Evolutionary conservation across 176 grass and related monocot species (phyloP), one percentile per base, ranked within the genome.

Genomic region (Phoenix roebelenii): DNA sequence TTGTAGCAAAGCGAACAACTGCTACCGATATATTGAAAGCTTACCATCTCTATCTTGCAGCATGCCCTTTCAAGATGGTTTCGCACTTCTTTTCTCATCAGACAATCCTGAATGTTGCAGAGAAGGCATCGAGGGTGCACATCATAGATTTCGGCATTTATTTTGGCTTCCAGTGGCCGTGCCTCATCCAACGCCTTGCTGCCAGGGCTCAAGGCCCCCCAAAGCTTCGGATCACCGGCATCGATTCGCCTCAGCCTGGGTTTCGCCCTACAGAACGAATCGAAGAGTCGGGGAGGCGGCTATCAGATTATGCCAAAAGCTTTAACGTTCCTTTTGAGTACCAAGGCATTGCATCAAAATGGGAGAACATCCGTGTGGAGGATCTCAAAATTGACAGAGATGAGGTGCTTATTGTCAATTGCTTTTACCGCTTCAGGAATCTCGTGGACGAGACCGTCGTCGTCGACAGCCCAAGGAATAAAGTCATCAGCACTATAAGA

Each of bases 111-210:
- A 78, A 83, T 71, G 67, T 85, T 64, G 85, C 72, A 7, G 82
- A 90, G 60, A 87, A 85, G 83, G 92, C 92, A 52, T 69, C 74
- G 7, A 86, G 61, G 69, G 80, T 96, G 66, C 92, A 96, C 79
- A 96, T 96, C 9, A 96, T 96, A 26, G 91, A 96, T 52, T 96
- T 96, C 3, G 91, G 91, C 50, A 96, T 96, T 61, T 96, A 89
- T 64, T 96, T 85, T 35, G 92, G 92, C 29, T 82, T 96, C 57
- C 92, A 96, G 67, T 96, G 92, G 92, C 92, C 92, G 16, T 90
- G 87, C 25, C 72, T 96, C 35, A 96, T 96, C 50, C 85, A 89
- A 52, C 84, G 86, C 49, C 86, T 96, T 50, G 76, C 80, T 52
- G 80, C 74, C 57, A 87, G 91, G 76, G 83, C 87, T 55, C 83